Percentiles rank a stretch among this genome's conserved stretches.
Conservation (phyloP, 169 alveolate genomes). For the Perkinsus marinus region DNA sequence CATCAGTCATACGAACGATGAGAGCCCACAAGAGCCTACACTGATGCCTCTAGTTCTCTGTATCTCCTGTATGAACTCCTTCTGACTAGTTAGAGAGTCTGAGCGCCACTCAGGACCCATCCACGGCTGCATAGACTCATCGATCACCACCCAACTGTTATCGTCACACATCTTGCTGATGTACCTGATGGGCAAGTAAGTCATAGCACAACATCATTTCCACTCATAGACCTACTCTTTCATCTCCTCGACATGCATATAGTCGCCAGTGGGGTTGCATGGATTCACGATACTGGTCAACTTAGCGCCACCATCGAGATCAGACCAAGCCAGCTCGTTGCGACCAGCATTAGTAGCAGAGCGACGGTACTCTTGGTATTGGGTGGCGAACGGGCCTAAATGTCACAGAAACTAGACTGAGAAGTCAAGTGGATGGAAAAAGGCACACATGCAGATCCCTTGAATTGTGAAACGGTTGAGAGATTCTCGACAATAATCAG, state of each 20-base stretch:
- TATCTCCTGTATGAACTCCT: not conserved
- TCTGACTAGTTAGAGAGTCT: slow-evolving; percentile 9
- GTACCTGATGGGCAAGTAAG: not conserved
- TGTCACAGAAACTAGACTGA: no score
- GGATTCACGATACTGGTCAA: slow-evolving; percentile 14
- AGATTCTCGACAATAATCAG: no score
- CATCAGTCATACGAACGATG: no score
- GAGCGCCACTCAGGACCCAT: slow-evolving; percentile 13
- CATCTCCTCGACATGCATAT: not conserved
- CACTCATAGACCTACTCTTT: not conserved
- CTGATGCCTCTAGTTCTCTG: no score
- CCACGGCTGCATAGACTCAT: slow-evolving; percentile 17
- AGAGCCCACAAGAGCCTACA: no score
- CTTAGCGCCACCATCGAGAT: not conserved
- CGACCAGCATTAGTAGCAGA: slow-evolving; percentile 8
- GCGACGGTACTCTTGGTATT: slow-evolving; percentile 21
- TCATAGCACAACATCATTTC: not conserved
- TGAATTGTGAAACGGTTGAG: no score
- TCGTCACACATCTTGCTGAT: not conserved
- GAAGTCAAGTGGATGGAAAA: no score
- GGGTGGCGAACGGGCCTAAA: slow-evolving; percentile 14
- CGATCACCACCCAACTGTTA: not conserved
- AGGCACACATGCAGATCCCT: not conserved
- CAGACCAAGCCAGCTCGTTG: not conserved
- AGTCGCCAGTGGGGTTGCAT: slow-evolving; percentile 23